Conservation (phyloP, 345 rosid genomes). For the Leavenworthia alabamica region DNA sequence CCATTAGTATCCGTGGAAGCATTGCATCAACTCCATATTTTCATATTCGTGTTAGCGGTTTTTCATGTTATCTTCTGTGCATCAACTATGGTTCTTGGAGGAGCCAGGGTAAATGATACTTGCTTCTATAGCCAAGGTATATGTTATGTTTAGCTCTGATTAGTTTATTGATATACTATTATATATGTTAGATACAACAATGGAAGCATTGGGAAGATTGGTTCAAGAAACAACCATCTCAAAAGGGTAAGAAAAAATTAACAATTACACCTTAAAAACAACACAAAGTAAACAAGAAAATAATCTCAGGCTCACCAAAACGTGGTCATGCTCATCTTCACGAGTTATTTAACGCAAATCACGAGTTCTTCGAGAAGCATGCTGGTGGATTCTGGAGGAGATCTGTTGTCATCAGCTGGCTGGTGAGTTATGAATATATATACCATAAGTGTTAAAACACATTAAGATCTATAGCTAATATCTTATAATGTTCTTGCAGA, state of each 20-base stretch:
- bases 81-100: constrained; percentile 70
- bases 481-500: constrained; percentile 46
- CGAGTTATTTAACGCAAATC: constrained; percentile 13
- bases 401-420: constrained; percentile 61
- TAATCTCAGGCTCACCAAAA: constrained; percentile 22
- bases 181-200: constrained; percentile 51
- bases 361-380: constrained; percentile 31
- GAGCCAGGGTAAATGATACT: constrained; percentile 50
- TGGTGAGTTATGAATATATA: constrained; percentile 40
- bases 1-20: constrained; percentile 69
- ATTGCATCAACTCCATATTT: constrained; percentile 79
- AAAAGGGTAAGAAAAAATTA: constrained; percentile 16
- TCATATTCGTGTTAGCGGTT: constrained; percentile 78
- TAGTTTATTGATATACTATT: neutral
- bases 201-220: constrained; percentile 77
- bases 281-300: neutral
- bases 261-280: neutral
- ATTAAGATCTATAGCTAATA: too few relatives aligned
- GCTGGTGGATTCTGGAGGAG: constrained; percentile 58
- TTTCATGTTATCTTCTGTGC: constrained; percentile 73
- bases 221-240: constrained; percentile 26
- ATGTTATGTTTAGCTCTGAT: neutral
- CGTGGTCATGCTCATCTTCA: constrained; percentile 19
- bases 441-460: too few relatives aligned
- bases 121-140: neutral